Base-by-base conservation (phyloP, 2,329 filamentous ascomycete species). In the Alternaria rosae region DNA sequence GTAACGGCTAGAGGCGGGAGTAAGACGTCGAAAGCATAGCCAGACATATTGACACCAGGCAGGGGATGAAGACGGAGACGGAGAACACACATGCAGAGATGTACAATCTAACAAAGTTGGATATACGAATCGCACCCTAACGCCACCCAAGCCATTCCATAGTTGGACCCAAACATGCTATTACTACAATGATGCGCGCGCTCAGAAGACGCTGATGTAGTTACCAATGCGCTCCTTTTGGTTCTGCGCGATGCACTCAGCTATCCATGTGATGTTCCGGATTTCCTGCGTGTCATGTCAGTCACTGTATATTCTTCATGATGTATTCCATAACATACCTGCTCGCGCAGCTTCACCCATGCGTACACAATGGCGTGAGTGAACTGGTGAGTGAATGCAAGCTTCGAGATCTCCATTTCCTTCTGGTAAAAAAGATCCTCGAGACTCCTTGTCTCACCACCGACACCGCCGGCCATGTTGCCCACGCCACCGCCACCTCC, bases 361-460 rank as follows among this genome's bases (percentile, higher is more conserved):
- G 93, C 93, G 78, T 98, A 99, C 53, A 99, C 92, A 70, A 98
- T 92, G 35, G 92, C 92, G 73, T 92, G 93, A 13, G 93, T 97
- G 80, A 99, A 99, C 79, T 99, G 95, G 70, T 93, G 88, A 6
- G 95, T 99, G 78, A 99, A 99, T 9, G 94, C 93, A 63, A 91
- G 83, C 86, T 99, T 99, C 58, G 92, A 94, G 67, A 98, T 91
- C 79, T 99, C 94, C 95, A 98, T 98, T 83, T 99, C 95, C 83
- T 97, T 98, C 81, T 97, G 93, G 80, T 99, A 99, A 82, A 99
- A 99, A 84, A 99, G 86, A 77, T 99, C 95, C 79, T 99, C 95
- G 72, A 99, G 81, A 73, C 94, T 97, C 83, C 92, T 93, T 51
- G 92, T 91, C 70, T 97, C 93, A 15, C 88, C 85, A 25, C 90